Base-by-base conservation (phyloP, 768 basidiomycete species). In the Chalciporus pseudorubinellus region DNA sequence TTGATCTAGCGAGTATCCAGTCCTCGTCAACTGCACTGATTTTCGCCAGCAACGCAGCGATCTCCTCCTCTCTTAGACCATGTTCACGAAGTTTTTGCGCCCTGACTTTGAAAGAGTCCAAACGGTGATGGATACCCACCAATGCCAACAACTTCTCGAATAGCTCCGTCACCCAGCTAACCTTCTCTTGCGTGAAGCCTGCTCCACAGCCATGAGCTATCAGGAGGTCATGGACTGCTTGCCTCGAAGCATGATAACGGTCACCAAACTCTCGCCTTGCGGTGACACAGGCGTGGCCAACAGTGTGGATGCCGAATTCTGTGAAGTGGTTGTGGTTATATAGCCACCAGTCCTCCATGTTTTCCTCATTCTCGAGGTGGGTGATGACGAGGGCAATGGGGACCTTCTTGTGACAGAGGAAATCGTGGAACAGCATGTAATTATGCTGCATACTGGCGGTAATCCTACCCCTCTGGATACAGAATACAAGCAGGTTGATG, bases 401-500 rank as follows among this genome's bases (percentile, higher is more conserved):
- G 8, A 72, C 68, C 11, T 67, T 63, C 44, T 55, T 59, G 31
- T 72, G 55, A 28, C 67, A 72, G 34, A 72, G 56, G 34, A 62
- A 70, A 13, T 71, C 67, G 20, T 62, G 44, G 56, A 73, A 72
- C 24, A 70, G 55, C 12, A 34, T 39, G 48, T 71, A 74, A 45
- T 70, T 70, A 6, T 60, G 61, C 43, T 58, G 56, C 55, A 55
- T 63, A 24, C 53, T 63, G 7, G 38, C 40, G 9, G 60, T 72
- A 51, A 69, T 63, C 56, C 70, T 61, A 22, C 67, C 64, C 39
- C 45, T 68, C 14, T 67, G 69, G 56, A 76, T 63, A 42, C 70
- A 69, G 50, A 70, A 77, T 12, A 77, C 57, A 20, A 78, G 63
- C 38, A 78, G 64, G 59, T 62, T 68, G 28, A 78, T 59, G 8